These are phyloP conservation scores for Didymella pomorum DNA, from an alignment of 2,329 filamentous ascomycete genomes.

Conservation along the genomic window DNA sequence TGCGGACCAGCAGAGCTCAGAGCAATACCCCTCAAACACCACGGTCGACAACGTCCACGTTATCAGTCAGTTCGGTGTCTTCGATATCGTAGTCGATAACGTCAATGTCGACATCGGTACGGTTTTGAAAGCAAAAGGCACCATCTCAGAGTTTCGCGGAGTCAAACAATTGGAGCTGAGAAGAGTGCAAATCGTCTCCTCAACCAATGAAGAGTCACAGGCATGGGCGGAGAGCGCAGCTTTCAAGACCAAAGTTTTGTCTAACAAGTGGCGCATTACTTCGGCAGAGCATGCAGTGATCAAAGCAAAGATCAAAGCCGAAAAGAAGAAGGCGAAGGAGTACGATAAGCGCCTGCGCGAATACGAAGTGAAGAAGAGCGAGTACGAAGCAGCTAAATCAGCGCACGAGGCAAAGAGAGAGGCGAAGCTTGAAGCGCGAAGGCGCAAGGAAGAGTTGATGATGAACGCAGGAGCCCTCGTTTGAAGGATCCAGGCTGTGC, in stretches of 20 bases:
- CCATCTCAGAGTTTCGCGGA: conserved; percentile 60
- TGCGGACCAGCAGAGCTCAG: conserved; percentile 32
- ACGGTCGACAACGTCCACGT: conserved; percentile 51
- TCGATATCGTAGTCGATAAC: conserved; percentile 52
- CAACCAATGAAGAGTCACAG: conserved; percentile 63
- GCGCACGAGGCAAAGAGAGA: conserved; percentile 43
- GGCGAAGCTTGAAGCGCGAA: conserved; percentile 54
- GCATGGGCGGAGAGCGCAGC: conserved; percentile 61
- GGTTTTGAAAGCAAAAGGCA: conserved; percentile 65
- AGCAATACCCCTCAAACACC: conserved; percentile 46
- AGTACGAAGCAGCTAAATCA: conserved; percentile 42
- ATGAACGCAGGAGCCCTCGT: conserved; percentile 54
- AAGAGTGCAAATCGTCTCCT: conserved; percentile 57
- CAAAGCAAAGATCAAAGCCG: conserved; percentile 49
- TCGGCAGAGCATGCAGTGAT: conserved; percentile 55
- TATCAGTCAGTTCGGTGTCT: conserved; percentile 46
- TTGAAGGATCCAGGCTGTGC: conserved; percentile 9
- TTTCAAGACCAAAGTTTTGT: conserved; percentile 60
- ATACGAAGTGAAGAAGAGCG: conserved; percentile 44
- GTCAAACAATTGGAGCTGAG: conserved; percentile 64
- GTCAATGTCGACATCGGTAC: conserved; percentile 55
- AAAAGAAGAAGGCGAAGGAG: conserved; percentile 51
- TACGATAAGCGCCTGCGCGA: conserved; percentile 46
- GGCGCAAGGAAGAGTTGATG: conserved; percentile 54
- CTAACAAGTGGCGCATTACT: conserved; percentile 62